Evolutionary conservation across 225 moss, liverwort and hornwort genomes (phyloP).

Genomic region (Marchantia paleacea): DNA sequence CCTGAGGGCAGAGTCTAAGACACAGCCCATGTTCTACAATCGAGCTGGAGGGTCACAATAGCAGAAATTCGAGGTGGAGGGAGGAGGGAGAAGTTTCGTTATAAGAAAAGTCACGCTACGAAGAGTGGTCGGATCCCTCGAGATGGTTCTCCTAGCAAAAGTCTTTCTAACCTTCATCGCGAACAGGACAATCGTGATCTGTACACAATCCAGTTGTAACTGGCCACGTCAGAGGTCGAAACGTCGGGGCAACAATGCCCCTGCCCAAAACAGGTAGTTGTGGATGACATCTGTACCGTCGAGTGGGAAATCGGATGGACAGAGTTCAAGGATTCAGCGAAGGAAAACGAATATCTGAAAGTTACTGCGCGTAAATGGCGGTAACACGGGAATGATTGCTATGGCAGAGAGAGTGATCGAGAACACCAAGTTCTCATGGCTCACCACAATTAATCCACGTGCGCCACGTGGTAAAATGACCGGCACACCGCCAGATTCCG

Average conservation of each 20-base stretch:
- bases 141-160: neutral
- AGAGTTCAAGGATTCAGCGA: neutral
- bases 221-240: neutral
- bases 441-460: neutral
- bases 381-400: neutral
- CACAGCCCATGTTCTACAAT: neutral
- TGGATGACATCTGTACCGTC: neutral
- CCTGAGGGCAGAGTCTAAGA: neutral
- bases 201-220: conserved; percentile 6
- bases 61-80: neutral
- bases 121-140: neutral
- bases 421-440: neutral
- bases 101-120: too few relatives aligned
- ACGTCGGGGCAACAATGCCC: neutral
- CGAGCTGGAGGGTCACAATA: neutral
- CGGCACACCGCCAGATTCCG: neutral
- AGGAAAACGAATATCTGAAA: neutral
- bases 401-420: neutral
- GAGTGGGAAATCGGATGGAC: neutral
- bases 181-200: neutral
- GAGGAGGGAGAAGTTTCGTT: neutral
- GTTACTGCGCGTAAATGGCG: neutral
- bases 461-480: neutral
- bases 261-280: neutral
- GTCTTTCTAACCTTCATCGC: neutral